phyloP scores from a whole-genome alignment of 192 early-diverging fungal genomes.

The Coemansia sp. region DNA sequence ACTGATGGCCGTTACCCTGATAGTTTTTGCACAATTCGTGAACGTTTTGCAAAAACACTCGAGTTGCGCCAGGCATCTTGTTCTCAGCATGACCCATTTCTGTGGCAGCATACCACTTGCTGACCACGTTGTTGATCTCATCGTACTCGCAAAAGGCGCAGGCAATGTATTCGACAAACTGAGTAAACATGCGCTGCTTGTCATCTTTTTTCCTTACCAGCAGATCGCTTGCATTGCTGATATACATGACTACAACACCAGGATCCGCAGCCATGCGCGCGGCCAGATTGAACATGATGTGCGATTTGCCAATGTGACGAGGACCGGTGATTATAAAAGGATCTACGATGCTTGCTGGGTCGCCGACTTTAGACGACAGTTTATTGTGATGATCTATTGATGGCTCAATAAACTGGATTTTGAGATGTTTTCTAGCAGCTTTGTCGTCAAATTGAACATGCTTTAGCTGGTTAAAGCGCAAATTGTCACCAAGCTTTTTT shows the following conservation, averaged over 20 bases:
- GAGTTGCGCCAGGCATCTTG: constrained; percentile 11
- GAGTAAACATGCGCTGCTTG: constrained; percentile 13
- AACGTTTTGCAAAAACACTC: constrained; percentile 5
- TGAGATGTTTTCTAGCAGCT: too few relatives aligned
- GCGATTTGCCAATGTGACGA: constrained; percentile 38
- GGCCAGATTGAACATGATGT: constrained; percentile 28
- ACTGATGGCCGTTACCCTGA: background rate
- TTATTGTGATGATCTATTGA: too few relatives aligned
- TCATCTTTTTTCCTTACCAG: background rate
- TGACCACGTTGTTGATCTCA: background rate
- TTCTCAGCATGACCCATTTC: constrained; percentile 7
- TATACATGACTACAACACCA: constrained; percentile 17
- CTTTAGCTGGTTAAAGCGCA: too few relatives aligned
- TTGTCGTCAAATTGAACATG: too few relatives aligned
- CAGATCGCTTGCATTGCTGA: constrained; percentile 20
- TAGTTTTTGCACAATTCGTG: constrained; percentile 1
- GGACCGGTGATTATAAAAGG: constrained; percentile 21
- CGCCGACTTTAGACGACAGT: background rate
- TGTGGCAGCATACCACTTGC: constrained; percentile 22
- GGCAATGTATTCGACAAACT: constrained; percentile 26
- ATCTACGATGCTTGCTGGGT: background rate
- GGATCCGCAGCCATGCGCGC: constrained; percentile 24
- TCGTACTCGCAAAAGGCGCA: constrained; percentile 15
- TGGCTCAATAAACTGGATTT: too few relatives aligned
- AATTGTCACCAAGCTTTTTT: too few relatives aligned